Conservation (phyloP, 225 moss, liverwort and hornwort genomes). For the Neckera pumila region DNA sequence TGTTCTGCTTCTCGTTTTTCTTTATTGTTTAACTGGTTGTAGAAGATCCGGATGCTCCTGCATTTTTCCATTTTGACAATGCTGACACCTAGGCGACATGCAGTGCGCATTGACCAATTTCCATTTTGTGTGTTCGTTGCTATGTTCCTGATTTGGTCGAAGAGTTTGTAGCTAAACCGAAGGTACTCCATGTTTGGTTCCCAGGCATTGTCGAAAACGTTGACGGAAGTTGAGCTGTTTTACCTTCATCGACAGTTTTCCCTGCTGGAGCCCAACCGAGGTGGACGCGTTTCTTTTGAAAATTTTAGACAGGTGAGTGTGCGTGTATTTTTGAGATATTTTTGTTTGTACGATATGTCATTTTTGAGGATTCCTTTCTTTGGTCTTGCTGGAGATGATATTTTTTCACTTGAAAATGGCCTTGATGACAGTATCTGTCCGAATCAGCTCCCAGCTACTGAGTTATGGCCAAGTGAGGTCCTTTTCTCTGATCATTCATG, state of each 20-base stretch:
- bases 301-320: slow-evolving; percentile 80
- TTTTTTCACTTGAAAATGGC: neutral
- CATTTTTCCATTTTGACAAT: neutral
- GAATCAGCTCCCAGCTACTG: neutral
- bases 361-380: neutral
- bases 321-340: slow-evolving; percentile 9
- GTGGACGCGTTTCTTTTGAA: slow-evolving; percentile 78
- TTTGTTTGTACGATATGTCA: neutral
- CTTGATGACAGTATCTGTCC: neutral
- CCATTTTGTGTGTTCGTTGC: neutral
- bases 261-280: slow-evolving; percentile 79
- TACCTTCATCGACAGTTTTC: slow-evolving; percentile 78
- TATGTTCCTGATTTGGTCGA: neutral
- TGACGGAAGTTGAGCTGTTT: slow-evolving; percentile 78
- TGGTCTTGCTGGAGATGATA: neutral
- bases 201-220: slow-evolving; percentile 89
- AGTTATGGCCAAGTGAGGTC: neutral
- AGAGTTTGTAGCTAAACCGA: slow-evolving; percentile 21
- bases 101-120: neutral
- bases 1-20: neutral
- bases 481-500: neutral
- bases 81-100: neutral
- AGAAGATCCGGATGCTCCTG: neutral
- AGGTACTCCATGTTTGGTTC: neutral
- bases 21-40: neutral